Evolutionary conservation across 495 filamentous ascomycete genomes (phyloP).

Genomic region (Parathielavia hyrcaniae): DNA sequence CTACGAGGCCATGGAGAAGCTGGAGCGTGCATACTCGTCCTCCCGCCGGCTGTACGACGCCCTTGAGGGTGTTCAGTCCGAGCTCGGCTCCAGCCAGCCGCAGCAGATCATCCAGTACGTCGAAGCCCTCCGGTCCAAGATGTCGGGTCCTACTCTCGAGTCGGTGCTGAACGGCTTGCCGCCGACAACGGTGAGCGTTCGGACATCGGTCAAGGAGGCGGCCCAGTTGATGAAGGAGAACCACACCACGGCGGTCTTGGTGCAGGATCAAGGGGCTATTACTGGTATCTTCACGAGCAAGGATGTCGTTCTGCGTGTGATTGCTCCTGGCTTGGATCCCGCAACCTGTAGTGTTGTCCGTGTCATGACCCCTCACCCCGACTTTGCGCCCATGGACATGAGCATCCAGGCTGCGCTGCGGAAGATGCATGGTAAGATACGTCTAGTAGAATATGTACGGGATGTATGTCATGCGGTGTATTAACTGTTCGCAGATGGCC

Average conservation of each 20-base stretch:
- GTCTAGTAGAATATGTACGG: not conserved
- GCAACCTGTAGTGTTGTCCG: constrained; percentile 93
- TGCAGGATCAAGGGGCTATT: constrained; percentile 94
- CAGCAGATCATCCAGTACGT: constrained; percentile 99
- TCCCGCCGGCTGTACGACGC: constrained; percentile 96
- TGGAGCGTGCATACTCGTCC: constrained; percentile 93
- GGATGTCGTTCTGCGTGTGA: constrained; percentile 95
- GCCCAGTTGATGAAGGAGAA: constrained; percentile 95
- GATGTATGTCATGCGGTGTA: not conserved
- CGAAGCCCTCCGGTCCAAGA: constrained; percentile 87
- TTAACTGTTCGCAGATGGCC: constrained; percentile 62
- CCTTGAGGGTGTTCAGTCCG: constrained; percentile 96
- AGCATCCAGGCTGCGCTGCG: constrained; percentile 94
- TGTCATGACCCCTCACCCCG: constrained; percentile 98
- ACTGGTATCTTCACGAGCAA: constrained; percentile 99
- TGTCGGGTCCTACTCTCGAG: constrained; percentile 96
- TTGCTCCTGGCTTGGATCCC: constrained; percentile 92
- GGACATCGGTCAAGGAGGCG: constrained; percentile 93
- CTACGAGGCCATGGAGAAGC: constrained; percentile 99
- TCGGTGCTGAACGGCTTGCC: constrained; percentile 87
- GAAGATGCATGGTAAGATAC: constrained; percentile 88
- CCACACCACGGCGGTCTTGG: constrained; percentile 91
- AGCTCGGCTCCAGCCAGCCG: constrained; percentile 90
- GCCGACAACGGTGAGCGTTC: constrained; percentile 87
- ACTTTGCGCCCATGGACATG: constrained; percentile 98